Evolutionary conservation across 139 green algal species (phyloP).

Genomic region (Dunaliella primolecta): DNA sequence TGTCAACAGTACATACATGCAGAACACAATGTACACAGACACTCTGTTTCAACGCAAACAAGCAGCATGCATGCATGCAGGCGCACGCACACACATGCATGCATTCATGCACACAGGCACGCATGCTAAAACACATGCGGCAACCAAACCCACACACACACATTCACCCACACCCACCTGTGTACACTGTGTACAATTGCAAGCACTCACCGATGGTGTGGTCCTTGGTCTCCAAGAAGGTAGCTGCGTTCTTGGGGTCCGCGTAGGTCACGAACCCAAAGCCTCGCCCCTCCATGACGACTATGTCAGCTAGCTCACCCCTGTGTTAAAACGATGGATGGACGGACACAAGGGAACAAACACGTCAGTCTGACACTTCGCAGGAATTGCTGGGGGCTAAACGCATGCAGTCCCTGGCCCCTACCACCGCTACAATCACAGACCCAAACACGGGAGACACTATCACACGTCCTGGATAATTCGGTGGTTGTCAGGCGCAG

Average conservation of each 20-base stretch:
- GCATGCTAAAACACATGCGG: too few species aligned
- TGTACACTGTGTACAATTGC: not conserved
- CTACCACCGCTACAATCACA: too few species aligned
- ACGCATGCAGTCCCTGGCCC: too few species aligned
- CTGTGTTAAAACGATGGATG: constrained; percentile 25
- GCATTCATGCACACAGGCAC: not conserved
- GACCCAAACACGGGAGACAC: too few species aligned
- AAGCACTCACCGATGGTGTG: constrained; percentile 6
- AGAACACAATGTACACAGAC: too few species aligned
- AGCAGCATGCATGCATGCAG: too few species aligned
- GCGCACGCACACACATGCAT: not conserved
- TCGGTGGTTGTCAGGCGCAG: too few species aligned
- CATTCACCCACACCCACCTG: not conserved
- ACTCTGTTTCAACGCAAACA: too few species aligned
- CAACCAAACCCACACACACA: constrained; percentile 8
- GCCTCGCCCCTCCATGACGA: constrained; percentile 67
- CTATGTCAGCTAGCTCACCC: constrained; percentile 62
- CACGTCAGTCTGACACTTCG: not conserved
- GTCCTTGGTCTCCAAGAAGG: constrained; percentile 56
- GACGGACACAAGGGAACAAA: not conserved
- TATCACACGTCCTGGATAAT: too few species aligned
- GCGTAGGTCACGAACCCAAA: constrained; percentile 79
- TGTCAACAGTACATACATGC: too few species aligned
- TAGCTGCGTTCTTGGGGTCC: constrained; percentile 41
- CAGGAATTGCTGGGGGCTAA: too few species aligned